Percentiles rank a stretch among this genome's conserved stretches.
Conservation (phyloP, 2,329 filamentous ascomycete species). For the Bipolaris sorokiniana region DNA sequence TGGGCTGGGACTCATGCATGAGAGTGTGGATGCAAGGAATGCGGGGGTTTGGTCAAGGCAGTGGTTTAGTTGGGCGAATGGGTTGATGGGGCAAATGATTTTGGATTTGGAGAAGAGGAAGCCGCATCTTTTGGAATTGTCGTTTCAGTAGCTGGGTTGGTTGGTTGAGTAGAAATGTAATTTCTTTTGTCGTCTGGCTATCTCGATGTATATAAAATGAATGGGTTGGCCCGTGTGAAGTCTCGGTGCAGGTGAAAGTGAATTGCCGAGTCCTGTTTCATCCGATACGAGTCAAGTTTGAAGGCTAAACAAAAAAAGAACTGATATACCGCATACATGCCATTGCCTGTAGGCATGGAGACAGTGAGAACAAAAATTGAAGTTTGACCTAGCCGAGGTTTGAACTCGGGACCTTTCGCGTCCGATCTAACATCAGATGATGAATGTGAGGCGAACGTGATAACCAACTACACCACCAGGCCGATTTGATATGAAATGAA, state of each 20-base stretch:
- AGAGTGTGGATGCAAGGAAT: conserved; percentile 55
- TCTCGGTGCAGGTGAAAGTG: background rate
- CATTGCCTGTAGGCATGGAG: background rate
- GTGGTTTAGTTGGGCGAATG: conserved; percentile 61
- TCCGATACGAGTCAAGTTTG: background rate
- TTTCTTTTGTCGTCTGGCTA: too few relatives aligned
- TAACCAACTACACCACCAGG: conserved; percentile 38
- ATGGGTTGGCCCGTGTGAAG: background rate
- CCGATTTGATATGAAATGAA: conserved; percentile 8
- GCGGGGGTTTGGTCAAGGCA: conserved; percentile 53
- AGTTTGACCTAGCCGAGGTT: conserved; percentile 28
- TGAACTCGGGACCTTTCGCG: conserved; percentile 38
- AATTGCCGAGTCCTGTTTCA: background rate
- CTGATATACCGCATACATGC: background rate
- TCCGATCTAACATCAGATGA: background rate
- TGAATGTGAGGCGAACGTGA: conserved; percentile 36
- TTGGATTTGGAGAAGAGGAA: conserved; percentile 53
- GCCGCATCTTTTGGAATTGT: conserved; percentile 50
- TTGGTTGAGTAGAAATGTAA: background rate
- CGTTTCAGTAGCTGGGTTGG: conserved; percentile 25
- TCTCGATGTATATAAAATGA: background rate
- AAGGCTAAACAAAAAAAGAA: background rate
- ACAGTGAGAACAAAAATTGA: background rate
- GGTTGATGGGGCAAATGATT: conserved; percentile 57
- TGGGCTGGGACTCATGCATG: conserved; percentile 58